Evolutionary conservation across 2,329 filamentous ascomycete species (phyloP), one percentile per base, ranked within the genome.

Genomic region (Penicillium sp.): DNA sequence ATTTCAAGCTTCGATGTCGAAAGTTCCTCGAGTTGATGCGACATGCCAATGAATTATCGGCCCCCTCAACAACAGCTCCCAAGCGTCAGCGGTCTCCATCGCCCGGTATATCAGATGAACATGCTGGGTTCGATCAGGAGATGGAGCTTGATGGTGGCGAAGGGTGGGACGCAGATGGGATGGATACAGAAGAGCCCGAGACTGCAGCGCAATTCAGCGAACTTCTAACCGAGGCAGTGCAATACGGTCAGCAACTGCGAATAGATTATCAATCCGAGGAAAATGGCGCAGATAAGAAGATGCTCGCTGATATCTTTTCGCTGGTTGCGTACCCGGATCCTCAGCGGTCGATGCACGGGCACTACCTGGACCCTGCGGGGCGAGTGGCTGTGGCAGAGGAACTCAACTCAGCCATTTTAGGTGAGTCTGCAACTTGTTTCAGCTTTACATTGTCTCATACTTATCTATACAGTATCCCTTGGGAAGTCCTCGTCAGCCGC

Each of bases 21-120:
- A 93, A 92, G 59, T 95, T 96, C 61, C 82, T 96, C 44, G 92
- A 98, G 63, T 90, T 98, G 82, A 87, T 94, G 54, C 77, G 84
- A 27, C 77, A 75, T 41, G 81, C 80, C 23, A 80, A 82, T 2
- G 83, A 89, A 50, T 64, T 84, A 12, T 69, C 72, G 6, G 50
- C 60, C n/a, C n/a, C n/a, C 3, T 41, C 51, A 9, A 45, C 34
- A 6, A 51, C 52, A 9, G 41, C 55, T 13, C 42, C 50, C 3
- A 74, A 71, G 44, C 52, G 64, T 52, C 47, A 61, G 18, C 57
- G 57, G 33, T 37, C 54, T 20, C 51, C 60, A 59, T 54, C 57
- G 6, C 73, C 45, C 61, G 69, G 57, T 5, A 42, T 50, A n/a
- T 37, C 66, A 8, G 69, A 74, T 34, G 66, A 67, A 25, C 53